Evolutionary conservation across 78 protist genomes (phyloP).

Genomic region (slime mould (Dictyostelium discoideum)): dicty_2.7 NC_007090.3:5285501-5286000

Average conservation of each 20-base stretch:
- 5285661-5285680: neutral
- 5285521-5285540: neutral
- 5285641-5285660: neutral
- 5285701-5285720: neutral
- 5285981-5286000: conserved; percentile 2
- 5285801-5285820: neutral
- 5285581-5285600: neutral
- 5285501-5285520: conserved; percentile 13
- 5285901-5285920: neutral
- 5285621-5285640: neutral
- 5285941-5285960: neutral
- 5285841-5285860: no score
- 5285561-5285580: neutral
- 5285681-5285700: conserved; percentile 1
- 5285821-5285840: no score
- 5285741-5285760: neutral
- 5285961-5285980: conserved; percentile 9
- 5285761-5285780: neutral
- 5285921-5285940: neutral
- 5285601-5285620: neutral
- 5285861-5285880: no score
- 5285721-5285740: neutral
- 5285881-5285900: no score
- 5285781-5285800: neutral
- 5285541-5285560: neutral